Conservation (phyloP, 106 monocot species). For the Dioscorea dumetorum region DNA sequence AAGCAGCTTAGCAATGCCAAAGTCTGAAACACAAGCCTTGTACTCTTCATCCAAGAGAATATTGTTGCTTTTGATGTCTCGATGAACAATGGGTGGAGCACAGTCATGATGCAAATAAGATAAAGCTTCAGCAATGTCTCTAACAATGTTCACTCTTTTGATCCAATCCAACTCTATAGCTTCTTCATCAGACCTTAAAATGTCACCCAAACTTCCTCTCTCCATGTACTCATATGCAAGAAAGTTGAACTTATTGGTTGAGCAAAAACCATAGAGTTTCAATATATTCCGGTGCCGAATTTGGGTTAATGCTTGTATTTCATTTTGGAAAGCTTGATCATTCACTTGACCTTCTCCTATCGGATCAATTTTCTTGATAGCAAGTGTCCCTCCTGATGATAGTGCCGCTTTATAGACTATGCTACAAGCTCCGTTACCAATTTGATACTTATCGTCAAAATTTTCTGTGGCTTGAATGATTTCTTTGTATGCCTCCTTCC, state of each 20-base stretch:
- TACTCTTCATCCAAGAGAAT: slow-evolving; percentile 13
- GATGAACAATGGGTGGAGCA: slow-evolving; percentile 6
- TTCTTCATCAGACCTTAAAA: background rate
- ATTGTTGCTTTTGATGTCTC: slow-evolving; percentile 16
- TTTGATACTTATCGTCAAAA: no score
- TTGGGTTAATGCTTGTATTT: slow-evolving; percentile 12
- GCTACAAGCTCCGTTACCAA: slow-evolving; percentile 1
- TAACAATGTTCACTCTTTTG: background rate
- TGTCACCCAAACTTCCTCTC: slow-evolving; percentile 14
- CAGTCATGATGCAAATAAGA: slow-evolving; percentile 20
- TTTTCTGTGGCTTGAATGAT: slow-evolving; percentile 16
- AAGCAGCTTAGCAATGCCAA: slow-evolving; percentile 13
- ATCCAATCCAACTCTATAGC: slow-evolving; percentile 5
- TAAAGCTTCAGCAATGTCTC: background rate
- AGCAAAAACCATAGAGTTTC: slow-evolving; percentile 25
- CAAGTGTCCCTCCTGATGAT: slow-evolving; percentile 4
- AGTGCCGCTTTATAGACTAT: slow-evolving; percentile 17
- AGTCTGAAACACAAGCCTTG: slow-evolving; percentile 19
- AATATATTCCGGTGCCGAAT: background rate
- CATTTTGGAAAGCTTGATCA: slow-evolving; percentile 15
- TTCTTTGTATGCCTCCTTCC: slow-evolving; percentile 6
- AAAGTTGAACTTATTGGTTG: background rate
- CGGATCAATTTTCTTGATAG: slow-evolving; percentile 22
- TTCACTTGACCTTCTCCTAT: background rate
- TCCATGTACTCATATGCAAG: slow-evolving; percentile 27